Evolutionary conservation across 2,329 filamentous ascomycete genomes (phyloP).

Genomic region (Cladophialophora bantiana): DNA sequence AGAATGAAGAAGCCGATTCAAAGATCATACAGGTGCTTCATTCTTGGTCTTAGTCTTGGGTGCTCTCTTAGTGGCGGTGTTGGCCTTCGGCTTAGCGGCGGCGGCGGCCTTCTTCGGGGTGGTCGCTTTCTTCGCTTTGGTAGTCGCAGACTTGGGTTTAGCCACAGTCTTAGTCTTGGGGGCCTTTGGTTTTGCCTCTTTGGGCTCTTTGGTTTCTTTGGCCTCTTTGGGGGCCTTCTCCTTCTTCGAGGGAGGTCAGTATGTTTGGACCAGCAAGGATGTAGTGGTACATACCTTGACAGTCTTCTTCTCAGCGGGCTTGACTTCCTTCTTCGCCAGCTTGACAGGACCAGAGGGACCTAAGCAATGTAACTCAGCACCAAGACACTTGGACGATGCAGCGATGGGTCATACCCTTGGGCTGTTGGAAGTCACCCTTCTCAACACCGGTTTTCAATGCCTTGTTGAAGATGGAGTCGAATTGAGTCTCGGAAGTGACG

Average conservation of each 20-base stretch:
- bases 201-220: slow-evolving; percentile 35
- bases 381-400: slow-evolving; percentile 3
- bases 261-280: not conserved
- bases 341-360: slow-evolving; percentile 89
- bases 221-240: slow-evolving; percentile 36
- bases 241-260: slow-evolving; percentile 37
- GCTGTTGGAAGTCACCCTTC: slow-evolving; percentile 84
- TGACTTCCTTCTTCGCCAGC: slow-evolving; percentile 78
- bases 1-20: slow-evolving; percentile 2
- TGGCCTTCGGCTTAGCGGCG: slow-evolving; percentile 60
- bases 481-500: slow-evolving; percentile 61
- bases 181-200: slow-evolving; percentile 45
- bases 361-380: slow-evolving; percentile 49
- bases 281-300: slow-evolving; percentile 41
- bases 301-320: slow-evolving; percentile 54
- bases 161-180: slow-evolving; percentile 47
- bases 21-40: slow-evolving; percentile 40
- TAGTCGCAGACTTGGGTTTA: slow-evolving; percentile 55
- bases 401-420: slow-evolving; percentile 73
- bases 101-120: slow-evolving; percentile 62
- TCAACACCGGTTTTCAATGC: slow-evolving; percentile 82
- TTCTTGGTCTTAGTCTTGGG: slow-evolving; percentile 43
- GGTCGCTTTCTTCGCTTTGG: slow-evolving; percentile 58
- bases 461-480: slow-evolving; percentile 83
- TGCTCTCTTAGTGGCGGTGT: slow-evolving; percentile 55